Evolutionary conservation across 208 protist species (phyloP), one percentile per base, ranked within the genome.

Genomic region (Plasmodiophora brassicae): DNA sequence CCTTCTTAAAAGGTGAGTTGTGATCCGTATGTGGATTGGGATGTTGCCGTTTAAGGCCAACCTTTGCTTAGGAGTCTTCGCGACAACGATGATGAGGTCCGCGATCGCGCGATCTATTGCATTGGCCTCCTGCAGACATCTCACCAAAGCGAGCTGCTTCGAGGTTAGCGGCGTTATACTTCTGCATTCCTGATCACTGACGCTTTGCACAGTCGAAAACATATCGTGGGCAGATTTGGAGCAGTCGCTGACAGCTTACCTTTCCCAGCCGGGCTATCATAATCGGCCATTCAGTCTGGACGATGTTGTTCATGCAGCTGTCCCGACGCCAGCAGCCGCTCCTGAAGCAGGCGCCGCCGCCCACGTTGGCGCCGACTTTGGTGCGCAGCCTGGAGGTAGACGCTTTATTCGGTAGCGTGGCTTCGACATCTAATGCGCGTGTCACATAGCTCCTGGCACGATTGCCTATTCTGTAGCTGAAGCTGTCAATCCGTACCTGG

Each of bases 61-160:
- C n/a, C n/a, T n/a, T n/a, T n/a, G n/a, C 89, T 32, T 35, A 87
- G 32, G 20, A 35, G 41, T 46, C 93, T 97, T 85, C 93, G 91
- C 60, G 98, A 99, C 94, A 93, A 88, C 36, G 97, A 99, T 91
- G 97, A 99, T 93, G 98, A 99, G 92, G 98, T 99, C 43, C 94
- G 98, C 22, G 98, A 99, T 91, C 94, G 98, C 46, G 97, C 97
- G 1, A 91, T 96, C 39, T 93, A 98, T 35, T 98, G 97, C 92
- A 91, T 95, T 78, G 91, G 90, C 78, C 71, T 98, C 0, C 94
- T 99, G 46, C 46, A 94, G n/a, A 46, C 72, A 0, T 83, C 5
- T 8, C 8, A 35, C 32, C 32, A 38, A 32, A 5, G 8, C 36
- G 0, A 22, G 39, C 43, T 83, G 53, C 1, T 60, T 28, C 46